Base-by-base conservation (phyloP, 495 filamentous ascomycete genomes). In the Hypoxylon rickii region DNA sequence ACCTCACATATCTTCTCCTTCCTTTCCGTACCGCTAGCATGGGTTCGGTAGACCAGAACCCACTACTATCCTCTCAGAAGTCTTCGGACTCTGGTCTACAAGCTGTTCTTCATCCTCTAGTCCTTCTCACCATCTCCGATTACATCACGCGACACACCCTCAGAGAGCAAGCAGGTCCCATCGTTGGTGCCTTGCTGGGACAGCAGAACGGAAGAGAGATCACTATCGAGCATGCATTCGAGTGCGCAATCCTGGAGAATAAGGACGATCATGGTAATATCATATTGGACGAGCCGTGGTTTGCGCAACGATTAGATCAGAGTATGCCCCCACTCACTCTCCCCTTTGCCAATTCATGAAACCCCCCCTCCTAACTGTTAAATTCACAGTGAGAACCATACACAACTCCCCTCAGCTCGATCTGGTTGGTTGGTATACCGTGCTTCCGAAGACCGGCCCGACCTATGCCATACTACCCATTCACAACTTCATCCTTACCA, bases 121-220 rank as follows among this genome's bases (percentile, higher is more conserved):
- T 95, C 22, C 85, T 97, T 44, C 89, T 99, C 73, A 96, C 89
- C 15, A 92, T 99, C 55, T 96, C 92, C 44, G 94, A 99, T 75
- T 93, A 92, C 71, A 91, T 97, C 69, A 95, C 93, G 34, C 84
- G 94, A 44, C 92, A 94, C 72, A 89, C 85, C 11, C 81, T 94
- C 33, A 85, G 95, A 21, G 78, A 81, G 41, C 82, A 89, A 44
- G 70, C 79, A 36, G 88, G 87, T 0, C 90, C 90, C 3, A 81
- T 97, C 24, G 83, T 96, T 20, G 95, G 94, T 49, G 92, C 86
- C 24, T 78, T 99, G 2, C 66, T 99, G 4, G 94, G 94, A 32
- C 87, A 93, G 61, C 93, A 96, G 55, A 87, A 91, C 72, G 95
- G 93, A 22, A 87, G 90, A 20, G 85, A 91, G 52, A 87, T 96